Base-by-base conservation (phyloP, 192 early-diverging fungal species). In the Coemansia sp. region DNA sequence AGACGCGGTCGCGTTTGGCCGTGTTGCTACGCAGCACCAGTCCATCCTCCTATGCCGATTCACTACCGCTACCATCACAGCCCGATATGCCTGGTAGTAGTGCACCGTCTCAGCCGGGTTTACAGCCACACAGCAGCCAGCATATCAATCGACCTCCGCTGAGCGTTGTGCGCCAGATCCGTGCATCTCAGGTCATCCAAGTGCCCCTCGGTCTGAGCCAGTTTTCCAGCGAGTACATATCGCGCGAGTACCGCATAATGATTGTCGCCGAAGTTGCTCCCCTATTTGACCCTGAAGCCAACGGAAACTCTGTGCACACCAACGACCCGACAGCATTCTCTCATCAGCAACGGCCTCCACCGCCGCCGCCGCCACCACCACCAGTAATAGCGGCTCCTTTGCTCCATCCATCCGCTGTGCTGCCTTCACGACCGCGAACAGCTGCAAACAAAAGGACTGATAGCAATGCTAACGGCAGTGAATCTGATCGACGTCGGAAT, bases 191-290 rank as follows among this genome's bases (percentile, higher is more conserved):
- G 14, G 25, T 62, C 5, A 45, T 76, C 19, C 61, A 60, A 17
- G 58, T 76, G 41, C 72, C 72, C 17, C 35, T 15, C 19, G 62
- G 58, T 1, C 58, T 76, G 72, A 76, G 72, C 38, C 65, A 68
- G 65, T 76, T 76, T n/a, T 42, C 65, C 15, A 65, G 64, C 50
- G 66, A 76, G 51, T 57, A 51, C 14, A 57, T 76, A 30, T 76
- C 72, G 45, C 65, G 72, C 50, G 72, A 76, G 58, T 76, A 76
- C 62, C 72, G 72, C 6, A 49, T 76, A 14, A 63, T 68, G 26
- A 42, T 76, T 26, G 66, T 76, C 3, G 72, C 72, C 43, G 72
- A 64, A 49, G 72, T 76, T 3, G 62, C 61, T 26, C 61, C 55
- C 36, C 42, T 75, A 15, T 47, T 40, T 3, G 60, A 63, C 26